Percentiles rank a stretch among this genome's conserved stretches.
phyloP scores from a whole-genome alignment of 2,329 filamentous ascomycete genomes.

The Sarocladium brachiariae region DNA sequence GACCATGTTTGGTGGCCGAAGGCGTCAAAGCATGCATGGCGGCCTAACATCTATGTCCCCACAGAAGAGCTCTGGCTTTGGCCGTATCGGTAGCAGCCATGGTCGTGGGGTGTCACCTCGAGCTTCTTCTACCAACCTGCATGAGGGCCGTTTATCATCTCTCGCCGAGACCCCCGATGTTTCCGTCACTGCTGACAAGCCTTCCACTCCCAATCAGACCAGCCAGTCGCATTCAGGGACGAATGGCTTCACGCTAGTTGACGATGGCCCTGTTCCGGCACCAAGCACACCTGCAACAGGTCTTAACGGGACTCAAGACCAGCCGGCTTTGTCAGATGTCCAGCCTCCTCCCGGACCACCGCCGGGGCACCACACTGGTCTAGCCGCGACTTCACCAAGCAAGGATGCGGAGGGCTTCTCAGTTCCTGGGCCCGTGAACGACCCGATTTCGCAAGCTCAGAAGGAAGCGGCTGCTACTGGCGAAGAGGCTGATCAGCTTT shows the following conservation, averaged over 20 bases:
- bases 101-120: constrained; percentile 49
- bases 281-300: constrained; percentile 24
- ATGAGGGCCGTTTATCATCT: constrained; percentile 48
- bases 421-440: constrained; percentile 56
- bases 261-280: constrained; percentile 24
- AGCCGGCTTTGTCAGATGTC: constrained; percentile 31
- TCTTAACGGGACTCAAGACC: constrained; percentile 41
- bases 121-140: constrained; percentile 52
- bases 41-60: constrained; percentile 50
- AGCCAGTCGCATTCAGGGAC: constrained; percentile 34
- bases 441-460: constrained; percentile 67
- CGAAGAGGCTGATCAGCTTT: constrained; percentile 58
- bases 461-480: constrained; percentile 47
- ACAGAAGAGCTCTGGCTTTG: constrained; percentile 50
- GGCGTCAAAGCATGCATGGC: constrained; percentile 60
- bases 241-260: constrained; percentile 35
- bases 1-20: constrained; percentile 57
- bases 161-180: constrained; percentile 49
- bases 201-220: constrained; percentile 18
- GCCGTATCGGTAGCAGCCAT: constrained; percentile 59
- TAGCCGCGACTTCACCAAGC: constrained; percentile 29
- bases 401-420: constrained; percentile 73
- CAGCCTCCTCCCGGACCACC: constrained; percentile 46
- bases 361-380: constrained; percentile 32
- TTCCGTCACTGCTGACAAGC: constrained; percentile 20